Percentiles rank a stretch among this genome's conserved stretches.
Evolutionary conservation across 2,329 filamentous ascomycete species (phyloP).

Genomic region (Tolypocladium album): DNA sequence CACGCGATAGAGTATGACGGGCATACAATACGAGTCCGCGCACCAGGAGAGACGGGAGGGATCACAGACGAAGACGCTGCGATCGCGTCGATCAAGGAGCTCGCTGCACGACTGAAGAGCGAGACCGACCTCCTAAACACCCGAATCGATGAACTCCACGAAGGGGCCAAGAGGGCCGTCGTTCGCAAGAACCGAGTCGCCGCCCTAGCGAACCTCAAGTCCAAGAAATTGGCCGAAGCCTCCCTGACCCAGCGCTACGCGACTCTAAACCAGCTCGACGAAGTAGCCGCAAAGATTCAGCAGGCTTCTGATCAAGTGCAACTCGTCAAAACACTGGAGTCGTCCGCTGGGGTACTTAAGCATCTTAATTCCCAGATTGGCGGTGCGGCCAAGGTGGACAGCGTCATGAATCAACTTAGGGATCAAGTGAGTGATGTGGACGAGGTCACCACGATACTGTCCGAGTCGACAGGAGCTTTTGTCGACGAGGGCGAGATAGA

Average conservation of each 20-base stretch:
- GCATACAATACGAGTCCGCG: slow-evolving; percentile 64
- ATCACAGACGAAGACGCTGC: slow-evolving; percentile 72
- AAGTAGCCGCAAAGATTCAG: slow-evolving; percentile 72
- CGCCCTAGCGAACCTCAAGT: slow-evolving; percentile 68
- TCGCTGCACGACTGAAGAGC: slow-evolving; percentile 63
- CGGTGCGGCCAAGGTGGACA: slow-evolving; percentile 63
- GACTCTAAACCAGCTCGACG: slow-evolving; percentile 71
- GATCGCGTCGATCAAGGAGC: slow-evolving; percentile 72
- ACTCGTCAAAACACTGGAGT: slow-evolving; percentile 72
- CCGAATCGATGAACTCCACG: slow-evolving; percentile 55
- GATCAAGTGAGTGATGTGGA: slow-evolving; percentile 75
- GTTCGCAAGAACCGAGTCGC: slow-evolving; percentile 60
- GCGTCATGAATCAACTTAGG: slow-evolving; percentile 62
- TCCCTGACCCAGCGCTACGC: slow-evolving; percentile 61
- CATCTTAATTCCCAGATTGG: slow-evolving; percentile 68
- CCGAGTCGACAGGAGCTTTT: slow-evolving; percentile 41
- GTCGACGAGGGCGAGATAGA: slow-evolving; percentile 80
- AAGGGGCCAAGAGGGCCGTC: slow-evolving; percentile 60
- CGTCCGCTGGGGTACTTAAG: slow-evolving; percentile 61
- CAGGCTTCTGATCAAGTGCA: slow-evolving; percentile 78
- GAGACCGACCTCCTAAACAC: slow-evolving; percentile 57
- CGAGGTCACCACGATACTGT: slow-evolving; percentile 69
- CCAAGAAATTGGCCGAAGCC: slow-evolving; percentile 71
- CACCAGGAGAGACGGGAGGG: slow-evolving; percentile 30
- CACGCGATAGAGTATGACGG: slow-evolving; percentile 47